Evolutionary conservation across 1,284 basidiomycete genomes (phyloP).

Genomic region (Gomphus sp.): DNA sequence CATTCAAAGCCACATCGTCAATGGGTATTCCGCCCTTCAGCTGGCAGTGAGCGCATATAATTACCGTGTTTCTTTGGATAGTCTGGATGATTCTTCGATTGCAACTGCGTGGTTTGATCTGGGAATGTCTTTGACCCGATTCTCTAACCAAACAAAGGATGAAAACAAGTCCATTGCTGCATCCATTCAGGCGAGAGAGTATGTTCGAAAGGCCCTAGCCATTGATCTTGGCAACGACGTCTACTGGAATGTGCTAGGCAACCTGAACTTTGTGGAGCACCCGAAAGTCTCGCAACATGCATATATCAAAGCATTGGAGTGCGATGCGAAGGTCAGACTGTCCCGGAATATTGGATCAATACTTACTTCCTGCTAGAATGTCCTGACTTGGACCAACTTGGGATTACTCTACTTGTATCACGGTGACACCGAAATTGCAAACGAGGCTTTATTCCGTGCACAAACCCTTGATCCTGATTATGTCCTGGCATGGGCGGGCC

Average conservation of each 20-base stretch:
- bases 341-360: background rate
- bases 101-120: conserved; percentile 75
- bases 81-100: conserved; percentile 45
- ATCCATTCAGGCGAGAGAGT: conserved; percentile 48
- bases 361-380: conserved; percentile 40
- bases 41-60: conserved; percentile 64
- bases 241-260: conserved; percentile 81
- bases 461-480: conserved; percentile 92
- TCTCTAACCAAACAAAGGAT: conserved; percentile 27
- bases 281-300: conserved; percentile 82
- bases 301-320: conserved; percentile 84
- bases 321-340: conserved; percentile 59
- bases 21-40: conserved; percentile 35
- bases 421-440: conserved; percentile 76
- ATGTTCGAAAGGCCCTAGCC: conserved; percentile 69
- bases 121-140: conserved; percentile 54
- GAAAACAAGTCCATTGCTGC: conserved; percentile 21
- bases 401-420: conserved; percentile 87
- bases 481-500: conserved; percentile 88
- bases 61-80: conserved; percentile 62
- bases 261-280: conserved; percentile 60
- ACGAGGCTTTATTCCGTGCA: conserved; percentile 79
- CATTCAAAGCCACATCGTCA: conserved; percentile 18
- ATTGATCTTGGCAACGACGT: conserved; percentile 64
- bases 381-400: conserved; percentile 79